These are phyloP conservation scores for Begonia fuchsioides DNA, from an alignment of 306 rosid species.

Conservation along the genomic window DNA sequence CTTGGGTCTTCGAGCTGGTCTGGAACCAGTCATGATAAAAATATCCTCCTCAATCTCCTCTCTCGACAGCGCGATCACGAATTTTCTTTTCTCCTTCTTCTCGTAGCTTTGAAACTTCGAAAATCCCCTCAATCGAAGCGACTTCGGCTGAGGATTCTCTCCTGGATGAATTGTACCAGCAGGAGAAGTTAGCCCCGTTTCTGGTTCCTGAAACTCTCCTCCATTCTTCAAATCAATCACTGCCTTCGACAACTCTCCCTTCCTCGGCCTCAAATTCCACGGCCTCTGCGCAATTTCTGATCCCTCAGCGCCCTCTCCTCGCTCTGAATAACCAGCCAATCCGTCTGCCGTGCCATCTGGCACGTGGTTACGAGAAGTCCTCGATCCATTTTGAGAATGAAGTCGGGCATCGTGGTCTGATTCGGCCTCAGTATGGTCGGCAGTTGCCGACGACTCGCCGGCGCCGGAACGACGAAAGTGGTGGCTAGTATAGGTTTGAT, in stretches of 20 bases:
- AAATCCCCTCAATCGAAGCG: conserved; percentile 62
- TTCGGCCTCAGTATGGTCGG: conserved; percentile 14
- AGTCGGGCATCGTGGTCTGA: conserved; percentile 24
- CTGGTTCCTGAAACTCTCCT: conserved; percentile 37
- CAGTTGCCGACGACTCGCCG: conserved; percentile 22
- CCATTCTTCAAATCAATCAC: conserved; percentile 23
- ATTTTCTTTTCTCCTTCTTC: conserved; percentile 73
- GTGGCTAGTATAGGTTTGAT: conserved; percentile 31
- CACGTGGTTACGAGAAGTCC: conserved; percentile 47
- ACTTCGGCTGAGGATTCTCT: conserved; percentile 47
- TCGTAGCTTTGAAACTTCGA: conserved; percentile 33
- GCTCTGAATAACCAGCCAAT: conserved; percentile 12
- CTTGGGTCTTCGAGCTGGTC: conserved; percentile 75
- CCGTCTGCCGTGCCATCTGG: conserved; percentile 19
- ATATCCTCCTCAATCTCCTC: conserved; percentile 95
- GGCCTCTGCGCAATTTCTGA: conserved; percentile 25
- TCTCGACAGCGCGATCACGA: conserved; percentile 85
- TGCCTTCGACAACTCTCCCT: conserved; percentile 23
- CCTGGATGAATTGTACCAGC: conserved; percentile 19
- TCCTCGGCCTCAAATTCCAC: conserved; percentile 70
- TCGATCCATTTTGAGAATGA: conserved; percentile 35
- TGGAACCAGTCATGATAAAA: conserved; percentile 77
- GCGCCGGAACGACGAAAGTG: conserved; percentile 44
- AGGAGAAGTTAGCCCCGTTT: conserved; percentile 5
- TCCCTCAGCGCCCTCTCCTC: conserved; percentile 15